Conservation (phyloP, 2,329 filamentous ascomycete species). For the Diaporthe nobilis region DNA sequence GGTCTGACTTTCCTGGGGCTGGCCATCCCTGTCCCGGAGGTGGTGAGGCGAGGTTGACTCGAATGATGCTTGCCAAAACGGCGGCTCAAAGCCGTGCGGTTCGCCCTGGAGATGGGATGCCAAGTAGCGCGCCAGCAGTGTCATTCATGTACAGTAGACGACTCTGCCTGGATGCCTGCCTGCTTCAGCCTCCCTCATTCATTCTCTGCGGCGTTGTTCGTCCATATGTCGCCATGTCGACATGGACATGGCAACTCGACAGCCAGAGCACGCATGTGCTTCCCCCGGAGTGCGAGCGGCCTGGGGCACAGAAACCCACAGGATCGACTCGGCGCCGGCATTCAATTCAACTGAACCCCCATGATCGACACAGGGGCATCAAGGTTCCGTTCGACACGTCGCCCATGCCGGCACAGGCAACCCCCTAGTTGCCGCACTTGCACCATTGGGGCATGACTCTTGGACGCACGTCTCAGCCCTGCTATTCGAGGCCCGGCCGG, state of each 20-base stretch:
- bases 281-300: neutral
- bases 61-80: conserved; percentile 29
- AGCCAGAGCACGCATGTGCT: neutral
- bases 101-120: conserved; percentile 16
- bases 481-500: conserved; percentile 17
- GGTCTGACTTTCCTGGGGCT: conserved; percentile 16
- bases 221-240: neutral
- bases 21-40: conserved; percentile 22
- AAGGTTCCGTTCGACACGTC: conserved; percentile 17
- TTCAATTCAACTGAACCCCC: neutral
- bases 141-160: neutral
- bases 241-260: neutral
- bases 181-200: neutral
- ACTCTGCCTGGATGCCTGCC: neutral
- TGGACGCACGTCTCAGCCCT: conserved; percentile 33
- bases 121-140: neutral
- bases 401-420: conserved; percentile 18
- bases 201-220: no score
- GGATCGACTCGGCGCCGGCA: conserved; percentile 4
- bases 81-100: conserved; percentile 27
- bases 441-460: conserved; percentile 24
- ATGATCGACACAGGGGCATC: conserved; percentile 27
- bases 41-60: conserved; percentile 31
- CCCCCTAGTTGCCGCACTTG: conserved; percentile 27
- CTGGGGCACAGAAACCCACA: neutral